phyloP scores from a whole-genome alignment of 1,284 basidiomycete genomes.

The Moniliella sp. region DNA sequence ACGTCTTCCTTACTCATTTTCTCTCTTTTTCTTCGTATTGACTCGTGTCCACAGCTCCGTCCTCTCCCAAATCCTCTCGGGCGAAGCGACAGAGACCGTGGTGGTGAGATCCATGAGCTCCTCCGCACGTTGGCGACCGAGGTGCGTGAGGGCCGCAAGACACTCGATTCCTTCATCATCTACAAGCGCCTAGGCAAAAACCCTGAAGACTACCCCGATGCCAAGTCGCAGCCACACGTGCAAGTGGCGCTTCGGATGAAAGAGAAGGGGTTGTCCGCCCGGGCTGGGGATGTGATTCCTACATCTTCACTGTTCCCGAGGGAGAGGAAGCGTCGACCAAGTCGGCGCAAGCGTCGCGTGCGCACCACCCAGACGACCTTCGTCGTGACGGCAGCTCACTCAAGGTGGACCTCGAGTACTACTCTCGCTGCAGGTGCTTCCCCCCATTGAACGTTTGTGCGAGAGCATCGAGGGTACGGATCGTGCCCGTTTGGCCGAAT shows the following conservation, averaged over 20 bases:
- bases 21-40: no score
- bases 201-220: conserved; percentile 63
- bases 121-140: conserved; percentile 52
- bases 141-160: conserved; percentile 54
- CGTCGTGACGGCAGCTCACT: conserved; percentile 38
- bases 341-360: conserved; percentile 64
- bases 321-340: conserved; percentile 50
- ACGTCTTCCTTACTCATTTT: no score
- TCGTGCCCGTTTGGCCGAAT: conserved; percentile 68
- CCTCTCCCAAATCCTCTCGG: conserved; percentile 75
- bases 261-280: conserved; percentile 54
- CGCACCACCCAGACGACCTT: conserved; percentile 80
- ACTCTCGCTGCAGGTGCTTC: conserved; percentile 76
- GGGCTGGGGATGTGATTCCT: conserved; percentile 77
- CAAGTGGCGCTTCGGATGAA: conserved; percentile 86
- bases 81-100: conserved; percentile 68
- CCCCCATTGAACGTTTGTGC: conserved; percentile 80
- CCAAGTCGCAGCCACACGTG: conserved; percentile 81
- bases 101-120: conserved; percentile 84
- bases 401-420: conserved; percentile 50
- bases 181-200: conserved; percentile 35
- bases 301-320: conserved; percentile 68
- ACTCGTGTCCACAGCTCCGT: no score
- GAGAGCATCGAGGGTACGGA: conserved; percentile 93
- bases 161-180: conserved; percentile 78